A percentile compares a stretch with the other conserved stretches of the same genome.
These are phyloP conservation scores for Backusella parvicylindrica DNA, from an alignment of 192 early-diverging fungal genomes.

Conservation along the genomic window DNA sequence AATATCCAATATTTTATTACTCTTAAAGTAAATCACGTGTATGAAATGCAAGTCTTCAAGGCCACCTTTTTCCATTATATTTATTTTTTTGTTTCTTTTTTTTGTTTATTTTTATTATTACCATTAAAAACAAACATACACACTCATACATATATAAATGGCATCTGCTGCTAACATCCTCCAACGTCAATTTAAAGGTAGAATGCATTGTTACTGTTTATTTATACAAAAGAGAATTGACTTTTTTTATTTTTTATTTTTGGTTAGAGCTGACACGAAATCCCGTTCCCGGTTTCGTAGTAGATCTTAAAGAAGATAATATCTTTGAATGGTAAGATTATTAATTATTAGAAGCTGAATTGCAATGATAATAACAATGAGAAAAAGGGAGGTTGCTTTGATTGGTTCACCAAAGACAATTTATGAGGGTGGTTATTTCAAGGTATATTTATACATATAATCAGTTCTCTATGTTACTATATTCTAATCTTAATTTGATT, in stretches of 20 bases:
- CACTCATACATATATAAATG: too few relatives aligned
- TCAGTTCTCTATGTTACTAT: too few relatives aligned
- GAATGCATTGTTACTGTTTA: too few relatives aligned
- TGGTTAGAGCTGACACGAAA: slow-evolving; percentile 41
- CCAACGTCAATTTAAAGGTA: slow-evolving; percentile 49
- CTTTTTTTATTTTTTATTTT: too few relatives aligned
- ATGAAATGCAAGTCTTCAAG: neutral
- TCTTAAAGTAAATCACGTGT: neutral
- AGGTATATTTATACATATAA: slow-evolving; percentile 31
- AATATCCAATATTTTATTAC: too few relatives aligned
- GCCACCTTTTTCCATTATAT: neutral
- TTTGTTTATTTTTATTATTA: neutral
- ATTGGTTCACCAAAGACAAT: slow-evolving; percentile 46
- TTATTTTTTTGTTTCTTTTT: neutral
- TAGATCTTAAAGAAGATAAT: slow-evolving; percentile 43
- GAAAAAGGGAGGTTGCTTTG: slow-evolving; percentile 40
- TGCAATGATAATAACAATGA: neutral
- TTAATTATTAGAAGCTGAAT: neutral
- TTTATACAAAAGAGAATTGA: too few relatives aligned
- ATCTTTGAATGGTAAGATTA: slow-evolving; percentile 39
- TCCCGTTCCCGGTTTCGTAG: slow-evolving; percentile 51
- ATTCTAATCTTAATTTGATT: too few relatives aligned
- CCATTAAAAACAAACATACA: neutral
- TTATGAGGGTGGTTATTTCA: slow-evolving; percentile 50
- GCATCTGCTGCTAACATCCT: slow-evolving; percentile 44